Conservation (phyloP, 2,329 filamentous ascomycete species). For the Didymella pomorum region DNA sequence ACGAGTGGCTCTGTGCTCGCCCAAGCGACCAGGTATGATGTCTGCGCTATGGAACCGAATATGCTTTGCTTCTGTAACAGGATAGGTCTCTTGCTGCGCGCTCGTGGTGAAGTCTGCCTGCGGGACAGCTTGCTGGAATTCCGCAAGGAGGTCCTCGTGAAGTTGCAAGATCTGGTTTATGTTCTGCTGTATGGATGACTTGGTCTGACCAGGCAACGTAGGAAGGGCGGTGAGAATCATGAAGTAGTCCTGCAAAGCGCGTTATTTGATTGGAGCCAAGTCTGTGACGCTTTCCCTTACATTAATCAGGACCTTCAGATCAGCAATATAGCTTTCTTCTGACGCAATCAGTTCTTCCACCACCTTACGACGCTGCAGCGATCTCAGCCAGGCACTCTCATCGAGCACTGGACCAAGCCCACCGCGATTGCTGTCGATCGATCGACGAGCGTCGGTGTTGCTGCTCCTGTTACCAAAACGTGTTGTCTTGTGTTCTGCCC, state of each 20-base stretch:
- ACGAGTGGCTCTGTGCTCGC: conserved; percentile 45
- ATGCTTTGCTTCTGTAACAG: conserved; percentile 51
- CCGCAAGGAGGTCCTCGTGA: conserved; percentile 80
- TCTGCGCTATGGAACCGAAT: conserved; percentile 60
- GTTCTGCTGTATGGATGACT: conserved; percentile 79
- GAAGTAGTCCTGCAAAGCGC: conserved; percentile 53
- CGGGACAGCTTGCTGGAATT: conserved; percentile 75
- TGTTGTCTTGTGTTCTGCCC: conserved; percentile 66
- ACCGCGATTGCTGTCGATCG: conserved; percentile 64
- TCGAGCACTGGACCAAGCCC: conserved; percentile 64
- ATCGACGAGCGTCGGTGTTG: conserved; percentile 67
- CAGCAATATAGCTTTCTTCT: conserved; percentile 87
- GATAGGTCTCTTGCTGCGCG: conserved; percentile 42
- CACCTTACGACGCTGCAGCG: conserved; percentile 77
- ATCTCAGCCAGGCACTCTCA: conserved; percentile 72
- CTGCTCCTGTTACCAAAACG: conserved; percentile 68
- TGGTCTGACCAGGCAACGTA: conserved; percentile 67
- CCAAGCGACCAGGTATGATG: conserved; percentile 50
- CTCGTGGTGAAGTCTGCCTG: conserved; percentile 62
- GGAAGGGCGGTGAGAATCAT: conserved; percentile 74
- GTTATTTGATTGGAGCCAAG: not conserved
- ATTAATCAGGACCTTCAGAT: conserved; percentile 85
- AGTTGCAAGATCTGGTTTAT: conserved; percentile 80
- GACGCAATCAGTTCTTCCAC: conserved; percentile 86
- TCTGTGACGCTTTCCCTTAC: conserved; percentile 60